Evolutionary conservation across 1,139 yeast species (phyloP).

Genomic region (Taphrina wiesneri): DNA sequence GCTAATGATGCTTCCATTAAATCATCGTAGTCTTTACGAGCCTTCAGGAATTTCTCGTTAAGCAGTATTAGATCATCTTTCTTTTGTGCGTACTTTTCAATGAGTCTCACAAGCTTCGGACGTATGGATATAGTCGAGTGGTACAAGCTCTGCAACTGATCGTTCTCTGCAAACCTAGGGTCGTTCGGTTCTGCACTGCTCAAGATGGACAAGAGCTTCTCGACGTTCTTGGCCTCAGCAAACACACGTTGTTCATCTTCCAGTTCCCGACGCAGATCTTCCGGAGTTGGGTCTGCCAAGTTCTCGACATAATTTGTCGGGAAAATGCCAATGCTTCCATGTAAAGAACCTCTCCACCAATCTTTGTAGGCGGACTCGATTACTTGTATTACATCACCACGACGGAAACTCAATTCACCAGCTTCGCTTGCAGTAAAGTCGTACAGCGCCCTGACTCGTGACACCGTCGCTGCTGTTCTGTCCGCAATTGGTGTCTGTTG

Average conservation of each 20-base stretch:
- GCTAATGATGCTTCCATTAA: slow-evolving; percentile 56
- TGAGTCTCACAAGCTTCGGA: slow-evolving; percentile 68
- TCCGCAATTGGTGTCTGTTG: slow-evolving; percentile 39
- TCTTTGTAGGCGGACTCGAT: slow-evolving; percentile 86
- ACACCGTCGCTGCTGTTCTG: slow-evolving; percentile 51
- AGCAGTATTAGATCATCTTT: slow-evolving; percentile 58
- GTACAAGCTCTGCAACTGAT: slow-evolving; percentile 51
- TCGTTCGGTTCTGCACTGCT: slow-evolving; percentile 48
- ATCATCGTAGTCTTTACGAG: slow-evolving; percentile 67
- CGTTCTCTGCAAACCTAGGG: slow-evolving; percentile 49
- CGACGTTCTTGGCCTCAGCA: slow-evolving; percentile 59
- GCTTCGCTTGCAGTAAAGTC: slow-evolving; percentile 66
- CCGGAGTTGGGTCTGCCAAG: slow-evolving; percentile 63
- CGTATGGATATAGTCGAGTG: slow-evolving; percentile 70
- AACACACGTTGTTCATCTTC: slow-evolving; percentile 53
- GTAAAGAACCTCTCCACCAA: slow-evolving; percentile 92
- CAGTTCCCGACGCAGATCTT: slow-evolving; percentile 52
- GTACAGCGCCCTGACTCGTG: slow-evolving; percentile 79
- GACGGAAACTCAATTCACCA: slow-evolving; percentile 50
- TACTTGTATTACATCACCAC: slow-evolving; percentile 62
- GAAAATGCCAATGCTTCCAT: slow-evolving; percentile 83
- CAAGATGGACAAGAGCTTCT: slow-evolving; percentile 62
- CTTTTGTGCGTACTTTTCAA: slow-evolving; percentile 72
- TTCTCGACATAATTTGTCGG: slow-evolving; percentile 91
- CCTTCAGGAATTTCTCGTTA: slow-evolving; percentile 64